Evolutionary conservation across 2,329 filamentous ascomycete genomes (phyloP).

Genomic region (Diaporthe humulicola): DNA sequence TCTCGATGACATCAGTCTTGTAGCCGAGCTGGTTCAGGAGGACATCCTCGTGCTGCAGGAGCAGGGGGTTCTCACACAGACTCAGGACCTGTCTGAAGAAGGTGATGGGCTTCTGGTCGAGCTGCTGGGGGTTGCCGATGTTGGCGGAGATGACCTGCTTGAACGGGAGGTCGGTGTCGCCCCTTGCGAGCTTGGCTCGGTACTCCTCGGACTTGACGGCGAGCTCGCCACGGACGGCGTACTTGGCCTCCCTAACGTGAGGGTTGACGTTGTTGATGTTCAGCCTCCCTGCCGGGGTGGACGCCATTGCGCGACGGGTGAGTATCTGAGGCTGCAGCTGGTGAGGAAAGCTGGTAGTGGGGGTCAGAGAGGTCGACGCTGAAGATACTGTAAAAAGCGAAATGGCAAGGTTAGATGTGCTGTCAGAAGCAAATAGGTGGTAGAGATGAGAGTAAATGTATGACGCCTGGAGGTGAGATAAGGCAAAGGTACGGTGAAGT

Average conservation of each 20-base stretch:
- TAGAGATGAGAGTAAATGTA: background rate
- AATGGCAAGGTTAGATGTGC: constrained; percentile 3
- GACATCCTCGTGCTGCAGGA: constrained; percentile 87
- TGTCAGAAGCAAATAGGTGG: background rate
- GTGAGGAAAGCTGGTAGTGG: constrained; percentile 35
- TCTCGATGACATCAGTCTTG: constrained; percentile 88
- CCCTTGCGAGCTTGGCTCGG: constrained; percentile 77
- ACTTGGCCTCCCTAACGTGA: constrained; percentile 87
- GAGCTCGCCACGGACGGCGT: constrained; percentile 96
- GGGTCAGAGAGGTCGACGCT: constrained; percentile 25
- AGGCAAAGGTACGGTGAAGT: background rate
- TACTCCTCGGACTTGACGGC: constrained; percentile 94
- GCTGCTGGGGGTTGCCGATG: constrained; percentile 98
- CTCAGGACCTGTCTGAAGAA: constrained; percentile 98
- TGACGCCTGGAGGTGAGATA: constrained; percentile 9
- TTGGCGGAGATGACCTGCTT: constrained; percentile 94
- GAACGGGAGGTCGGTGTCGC: constrained; percentile 79
- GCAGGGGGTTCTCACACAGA: constrained; percentile 87
- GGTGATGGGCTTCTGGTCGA: constrained; percentile 98
- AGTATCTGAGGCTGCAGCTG: constrained; percentile 39
- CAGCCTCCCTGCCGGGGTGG: constrained; percentile 62
- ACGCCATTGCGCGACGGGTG: constrained; percentile 51
- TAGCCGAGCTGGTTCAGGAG: constrained; percentile 83
- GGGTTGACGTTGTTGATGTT: constrained; percentile 92
- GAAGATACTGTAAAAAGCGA: constrained; percentile 35